Base-by-base conservation (phyloP, 2,329 filamentous ascomycete species). In the Stromatinia cepivora region DNA sequence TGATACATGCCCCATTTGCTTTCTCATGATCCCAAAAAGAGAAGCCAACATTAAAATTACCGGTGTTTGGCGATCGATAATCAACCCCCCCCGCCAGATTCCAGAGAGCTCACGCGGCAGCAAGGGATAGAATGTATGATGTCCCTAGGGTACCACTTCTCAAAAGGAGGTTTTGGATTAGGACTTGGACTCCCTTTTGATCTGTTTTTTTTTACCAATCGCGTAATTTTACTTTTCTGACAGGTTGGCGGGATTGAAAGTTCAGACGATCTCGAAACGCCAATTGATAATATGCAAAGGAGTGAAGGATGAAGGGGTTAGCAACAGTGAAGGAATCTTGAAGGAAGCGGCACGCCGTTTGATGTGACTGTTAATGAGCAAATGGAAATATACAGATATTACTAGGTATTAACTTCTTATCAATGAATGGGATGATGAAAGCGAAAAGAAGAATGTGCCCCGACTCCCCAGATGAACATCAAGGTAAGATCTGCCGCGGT, bases 121-220 rank as follows among this genome's bases (percentile, higher is more conserved):
- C 64, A 59, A 59, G 64, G 64, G 39, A 48, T 28, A 36, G 25
- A 39, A 46, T 58, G 20, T 54, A 57, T 39, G 11, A 15, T 28
- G 39, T 48, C 22, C 48, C 46, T 66, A 58, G 64, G 28, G 54
- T 52, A 48, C 66, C 48, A 68, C 13, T 36, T 54, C 11, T 54
- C 39, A n/a, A 46, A 56, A 69, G 58, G 66, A 50, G 66, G 36
- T 34, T 54, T 50, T 36, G 31, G 15, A 52, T 31, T 28, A 7
- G 45, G 56, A 62, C 53, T 45, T 68, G 48, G 66, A 63, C 34
- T 42, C 46, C 46, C 45, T 54, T 54, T 45, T 54, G 66, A 68
- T 68, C 66, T 42, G 39, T 42, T 62, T 50, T 59, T 22, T 52
- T 61, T 36, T 28, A 45, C 57, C 56, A 65, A 54, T 54, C 46